These are phyloP conservation scores for Ilex paraguariensis DNA, from an alignment of 305 asterid species.

Conservation along the genomic window DNA sequence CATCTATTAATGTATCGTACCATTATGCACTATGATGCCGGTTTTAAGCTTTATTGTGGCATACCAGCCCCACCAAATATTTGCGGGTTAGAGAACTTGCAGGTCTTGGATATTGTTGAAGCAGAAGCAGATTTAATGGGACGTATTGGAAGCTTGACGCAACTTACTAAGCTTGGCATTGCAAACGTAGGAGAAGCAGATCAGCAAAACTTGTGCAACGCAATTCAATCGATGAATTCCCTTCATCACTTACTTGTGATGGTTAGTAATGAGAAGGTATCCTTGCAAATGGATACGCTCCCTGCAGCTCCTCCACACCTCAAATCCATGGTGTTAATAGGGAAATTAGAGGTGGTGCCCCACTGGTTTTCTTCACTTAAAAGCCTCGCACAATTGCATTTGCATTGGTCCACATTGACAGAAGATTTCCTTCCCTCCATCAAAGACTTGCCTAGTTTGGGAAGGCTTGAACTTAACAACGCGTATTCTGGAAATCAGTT, in stretches of 20 bases:
- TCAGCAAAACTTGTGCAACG: neutral
- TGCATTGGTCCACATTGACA: no score
- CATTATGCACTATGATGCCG: neutral
- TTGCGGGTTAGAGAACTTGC: neutral
- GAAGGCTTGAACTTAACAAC: neutral
- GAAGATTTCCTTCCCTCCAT: no score
- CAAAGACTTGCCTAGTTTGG: neutral
- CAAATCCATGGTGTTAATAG: no score
- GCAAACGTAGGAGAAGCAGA: neutral
- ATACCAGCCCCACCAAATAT: neutral
- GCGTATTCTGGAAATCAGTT: neutral
- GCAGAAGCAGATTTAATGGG: neutral
- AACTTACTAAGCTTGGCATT: neutral
- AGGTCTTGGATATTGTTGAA: neutral
- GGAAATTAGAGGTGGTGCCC: no score
- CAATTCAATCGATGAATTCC: neutral
- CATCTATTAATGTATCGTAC: neutral
- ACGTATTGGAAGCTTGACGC: neutral
- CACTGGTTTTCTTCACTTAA: neutral
- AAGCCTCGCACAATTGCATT: neutral
- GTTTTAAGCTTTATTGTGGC: neutral
- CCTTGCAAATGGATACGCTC: neutral
- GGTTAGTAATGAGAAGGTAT: neutral
- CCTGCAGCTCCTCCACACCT: no score
- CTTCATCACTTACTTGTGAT: neutral